Percentiles rank a stretch among this genome's conserved stretches.
Conservation (phyloP, 176 grass and related monocot species). For the Aegilops tauschii region DNA sequence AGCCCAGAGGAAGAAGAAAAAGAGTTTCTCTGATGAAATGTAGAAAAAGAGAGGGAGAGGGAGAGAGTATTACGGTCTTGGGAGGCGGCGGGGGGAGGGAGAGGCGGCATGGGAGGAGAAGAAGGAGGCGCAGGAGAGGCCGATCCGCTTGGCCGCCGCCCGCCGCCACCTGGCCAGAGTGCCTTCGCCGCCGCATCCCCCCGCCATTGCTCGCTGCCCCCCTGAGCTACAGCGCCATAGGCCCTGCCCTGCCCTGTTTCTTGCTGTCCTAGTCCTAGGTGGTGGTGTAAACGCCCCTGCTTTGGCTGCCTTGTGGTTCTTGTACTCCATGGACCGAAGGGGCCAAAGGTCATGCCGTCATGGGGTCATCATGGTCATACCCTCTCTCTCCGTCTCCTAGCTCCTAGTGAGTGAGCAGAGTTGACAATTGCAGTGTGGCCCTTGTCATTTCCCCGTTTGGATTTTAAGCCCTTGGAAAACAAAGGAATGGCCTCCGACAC, state of each 20-base stretch:
- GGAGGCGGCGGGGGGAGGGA: slow-evolving; percentile 34
- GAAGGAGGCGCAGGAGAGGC: slow-evolving; percentile 63
- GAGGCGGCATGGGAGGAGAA: slow-evolving; percentile 42
- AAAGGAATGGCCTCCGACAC: too few species aligned
- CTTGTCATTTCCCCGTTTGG: slow-evolving; percentile 2
- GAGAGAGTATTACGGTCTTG: slow-evolving; percentile 46
- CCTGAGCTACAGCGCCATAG: slow-evolving; percentile 22
- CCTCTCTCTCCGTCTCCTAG: not conserved
- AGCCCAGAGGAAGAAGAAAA: not conserved
- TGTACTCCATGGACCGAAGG: slow-evolving; percentile 24
- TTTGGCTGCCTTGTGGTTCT: slow-evolving; percentile 23
- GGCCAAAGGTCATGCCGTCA: not conserved
- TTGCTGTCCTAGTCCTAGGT: slow-evolving; percentile 3
- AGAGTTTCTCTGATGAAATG: not conserved
- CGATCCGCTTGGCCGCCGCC: slow-evolving; percentile 63
- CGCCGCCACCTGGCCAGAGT: slow-evolving; percentile 50
- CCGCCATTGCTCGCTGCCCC: slow-evolving; percentile 39
- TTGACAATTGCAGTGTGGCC: slow-evolving; percentile 26
- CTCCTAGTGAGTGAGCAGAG: not conserved
- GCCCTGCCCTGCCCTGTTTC: not conserved
- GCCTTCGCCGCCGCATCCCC: slow-evolving; percentile 43
- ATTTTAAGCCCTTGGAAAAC: not conserved
- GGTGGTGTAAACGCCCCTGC: slow-evolving; percentile 38
- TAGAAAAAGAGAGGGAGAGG: not conserved
- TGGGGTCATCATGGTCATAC: not conserved